Base-by-base conservation (phyloP, 2,329 filamentous ascomycete species). In the Aspergillus pseudoviridinutans region DNA sequence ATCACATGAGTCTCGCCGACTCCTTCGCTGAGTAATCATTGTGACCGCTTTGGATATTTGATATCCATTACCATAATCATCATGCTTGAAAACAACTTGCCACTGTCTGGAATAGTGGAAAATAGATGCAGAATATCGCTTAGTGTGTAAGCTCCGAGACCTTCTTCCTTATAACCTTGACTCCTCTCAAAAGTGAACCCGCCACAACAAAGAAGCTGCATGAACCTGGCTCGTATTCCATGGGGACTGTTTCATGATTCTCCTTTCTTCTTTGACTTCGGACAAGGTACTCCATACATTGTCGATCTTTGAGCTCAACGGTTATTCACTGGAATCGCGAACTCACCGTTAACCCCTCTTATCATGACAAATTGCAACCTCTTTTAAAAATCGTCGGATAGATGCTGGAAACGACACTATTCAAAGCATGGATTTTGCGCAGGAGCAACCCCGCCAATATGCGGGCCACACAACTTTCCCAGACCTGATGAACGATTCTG, bases 401-500 rank as follows among this genome's bases (percentile, higher is more conserved):
- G 60, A 63, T 25, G 32, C 62, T 55, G 56, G 62, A 56, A 55
- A 46, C 50, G 62, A 53, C 49, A 38, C 47, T 29, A 47, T 49
- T 58, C 41, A 32, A 51, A 64, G 55, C 1, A 71, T 75, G 71
- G 71, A 72, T 9, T 63, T 61, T 55, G 63, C 63, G 44, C 58
- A 60, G 49, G 63, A 64, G 56, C 60, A 60, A 38, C 57, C 54
- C 53, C 68, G 59, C 54, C 63, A 65, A 49, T 58, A 61, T 56
- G 58, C 63, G 54, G 61, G 53, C 47, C 56, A 55, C 9, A 51
- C 64, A 14, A 51, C 66, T 27, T 69, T 70, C 24, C 78, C 80
- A 38, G 82, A 85, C 63, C 63, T 84, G 64, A 85, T 84, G 83
- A 84, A 84, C 70, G 81, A 85, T 64, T 79, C 80, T 50, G 72